Evolutionary conservation across 331 rosid genomes (phyloP).

Genomic region (Quercus tomentella): DNA sequence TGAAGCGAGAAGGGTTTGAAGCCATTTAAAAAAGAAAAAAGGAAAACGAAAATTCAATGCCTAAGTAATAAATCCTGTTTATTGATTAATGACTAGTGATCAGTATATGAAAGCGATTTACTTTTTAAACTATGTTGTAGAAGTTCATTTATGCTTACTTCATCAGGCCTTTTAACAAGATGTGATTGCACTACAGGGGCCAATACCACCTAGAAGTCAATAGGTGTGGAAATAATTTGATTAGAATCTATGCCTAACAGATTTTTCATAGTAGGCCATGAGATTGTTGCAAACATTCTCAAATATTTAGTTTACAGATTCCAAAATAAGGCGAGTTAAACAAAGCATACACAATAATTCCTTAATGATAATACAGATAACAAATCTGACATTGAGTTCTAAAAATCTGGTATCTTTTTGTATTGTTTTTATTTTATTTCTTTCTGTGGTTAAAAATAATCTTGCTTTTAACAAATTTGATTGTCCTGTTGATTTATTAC

Average conservation of each 20-base stretch:
- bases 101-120: background rate
- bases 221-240: background rate
- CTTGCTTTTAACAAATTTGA: background rate
- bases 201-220: background rate
- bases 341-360: background rate
- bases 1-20: background rate
- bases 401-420: background rate
- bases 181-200: background rate
- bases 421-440: background rate
- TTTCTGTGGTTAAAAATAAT: background rate
- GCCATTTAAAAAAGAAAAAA: background rate
- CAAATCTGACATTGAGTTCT: background rate
- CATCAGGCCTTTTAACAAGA: background rate
- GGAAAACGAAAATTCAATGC: too few species aligned
- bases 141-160: background rate
- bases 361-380: background rate
- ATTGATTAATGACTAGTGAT: background rate
- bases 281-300: background rate
- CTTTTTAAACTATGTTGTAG: background rate
- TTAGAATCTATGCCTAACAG: conserved; percentile 1
- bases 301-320: background rate
- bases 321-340: background rate
- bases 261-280: background rate
- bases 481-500: background rate
- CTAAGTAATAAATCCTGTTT: too few species aligned